Base-by-base conservation (phyloP, 768 basidiomycete species). In the Mycena kentingensis region DNA sequence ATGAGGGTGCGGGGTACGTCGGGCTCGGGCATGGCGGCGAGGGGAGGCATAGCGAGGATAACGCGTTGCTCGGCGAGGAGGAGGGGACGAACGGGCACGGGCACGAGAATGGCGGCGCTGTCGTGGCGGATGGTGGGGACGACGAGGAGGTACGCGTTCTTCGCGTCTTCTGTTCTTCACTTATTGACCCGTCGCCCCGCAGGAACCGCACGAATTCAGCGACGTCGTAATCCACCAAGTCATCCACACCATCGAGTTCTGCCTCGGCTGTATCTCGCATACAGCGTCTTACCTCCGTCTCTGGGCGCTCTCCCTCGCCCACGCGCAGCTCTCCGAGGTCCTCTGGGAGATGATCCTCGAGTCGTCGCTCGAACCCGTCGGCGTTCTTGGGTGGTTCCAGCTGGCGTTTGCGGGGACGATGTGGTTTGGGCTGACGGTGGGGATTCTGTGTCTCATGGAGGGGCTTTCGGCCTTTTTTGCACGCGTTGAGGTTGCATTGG, bases 221-320 rank as follows among this genome's bases (percentile, higher is more conserved):
- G 97, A 99, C 70, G 83, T 97, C 52, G 83, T 97, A 21, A 90
- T 98, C 54, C 96, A 99, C 72, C 97, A 99, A 70, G 78, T 97
- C 56, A 99, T 99, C 65, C 97, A 98, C 72, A 96, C 94, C 22
- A 98, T 99, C 71, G 97, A 99, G 74, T 99, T 98, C 73, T 99
- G 97, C 67, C 84, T 99, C 28, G 97, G 96, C 6, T 98, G 96
- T 70, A 98, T 98, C 64, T 98, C 96, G 58, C 96, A 98, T 70
- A 98, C 96, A 1, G 92, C 92, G 12, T 93, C 90, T 13, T 92
- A 91, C 70, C 82, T 93, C 42, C 89, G 96, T 67, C 78, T 99
- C 34, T 98, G 96, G 96, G 97, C 97, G 18, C 81, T 99, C 7
- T 99, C 97, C 22, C 81, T 99, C 46, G 97, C 97, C 11, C 97